Evolutionary conservation across 306 rosid genomes (phyloP).

Genomic region (Geum urbanum): DNA sequence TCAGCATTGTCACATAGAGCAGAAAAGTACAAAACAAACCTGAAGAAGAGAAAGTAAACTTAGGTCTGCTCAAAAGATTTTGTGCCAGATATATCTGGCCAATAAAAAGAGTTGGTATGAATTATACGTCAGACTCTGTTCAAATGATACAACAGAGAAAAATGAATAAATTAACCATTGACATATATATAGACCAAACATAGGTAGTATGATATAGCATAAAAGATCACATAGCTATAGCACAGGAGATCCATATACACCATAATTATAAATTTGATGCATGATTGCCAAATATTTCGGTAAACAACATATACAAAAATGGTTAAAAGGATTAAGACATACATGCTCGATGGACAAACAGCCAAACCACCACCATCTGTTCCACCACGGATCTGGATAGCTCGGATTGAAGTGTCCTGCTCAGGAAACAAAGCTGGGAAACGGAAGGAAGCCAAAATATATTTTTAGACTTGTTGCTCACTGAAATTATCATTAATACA

Average conservation of each 20-base stretch:
- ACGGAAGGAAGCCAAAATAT: constrained; percentile 16
- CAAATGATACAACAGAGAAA: too few species aligned
- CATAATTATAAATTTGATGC: neutral
- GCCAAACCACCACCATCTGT: constrained; percentile 55
- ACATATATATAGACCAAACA: neutral
- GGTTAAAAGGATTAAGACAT: constrained; percentile 33
- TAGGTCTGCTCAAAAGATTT: constrained; percentile 30
- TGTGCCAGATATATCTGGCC: neutral
- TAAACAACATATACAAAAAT: neutral
- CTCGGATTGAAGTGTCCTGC: constrained; percentile 66
- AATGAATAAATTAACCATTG: neutral
- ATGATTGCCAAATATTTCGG: neutral
- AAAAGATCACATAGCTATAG: neutral
- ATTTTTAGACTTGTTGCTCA: constrained; percentile 3
- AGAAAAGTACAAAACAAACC: constrained; percentile 73
- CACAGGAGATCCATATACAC: neutral
- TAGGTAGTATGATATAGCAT: neutral
- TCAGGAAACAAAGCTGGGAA: constrained; percentile 69
- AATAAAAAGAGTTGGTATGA: neutral
- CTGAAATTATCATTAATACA: neutral
- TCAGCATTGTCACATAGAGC: constrained; percentile 58
- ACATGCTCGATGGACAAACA: constrained; percentile 79
- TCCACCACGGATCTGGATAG: constrained; percentile 72
- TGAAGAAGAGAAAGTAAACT: constrained; percentile 32
- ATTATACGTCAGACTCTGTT: neutral